phyloP scores from a whole-genome alignment of 306 rosid genomes.

The Albizia julibrissin region DNA sequence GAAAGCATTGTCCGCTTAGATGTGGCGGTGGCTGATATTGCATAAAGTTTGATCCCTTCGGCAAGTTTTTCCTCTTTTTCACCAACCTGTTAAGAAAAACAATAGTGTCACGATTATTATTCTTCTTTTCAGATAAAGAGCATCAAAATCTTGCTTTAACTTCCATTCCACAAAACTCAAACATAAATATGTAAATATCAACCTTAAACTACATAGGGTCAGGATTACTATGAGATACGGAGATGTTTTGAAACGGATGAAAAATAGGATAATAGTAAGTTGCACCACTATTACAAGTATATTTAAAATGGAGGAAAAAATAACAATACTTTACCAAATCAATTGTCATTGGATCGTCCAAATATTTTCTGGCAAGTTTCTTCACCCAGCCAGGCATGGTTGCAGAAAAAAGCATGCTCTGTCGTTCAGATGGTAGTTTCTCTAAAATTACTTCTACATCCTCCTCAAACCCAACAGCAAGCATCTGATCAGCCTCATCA shows the following conservation, averaged over 20 bases:
- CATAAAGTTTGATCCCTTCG: conserved; percentile 93
- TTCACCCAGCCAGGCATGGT: conserved; percentile 97
- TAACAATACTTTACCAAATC: conserved; percentile 72
- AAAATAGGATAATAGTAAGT: neutral
- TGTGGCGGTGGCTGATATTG: conserved; percentile 79
- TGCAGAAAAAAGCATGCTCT: conserved; percentile 97
- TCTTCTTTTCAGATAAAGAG: conserved; percentile 14
- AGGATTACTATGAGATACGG: neutral
- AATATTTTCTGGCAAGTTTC: conserved; percentile 79
- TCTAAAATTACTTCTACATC: conserved; percentile 87
- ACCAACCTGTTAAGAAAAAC: conserved; percentile 66
- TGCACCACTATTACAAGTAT: neutral
- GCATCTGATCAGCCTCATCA: conserved; percentile 99
- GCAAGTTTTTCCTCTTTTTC: conserved; percentile 96
- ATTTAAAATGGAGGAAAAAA: neutral
- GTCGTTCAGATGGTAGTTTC: conserved; percentile 74
- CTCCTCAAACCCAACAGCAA: conserved; percentile 99
- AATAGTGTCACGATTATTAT: conserved; percentile 16
- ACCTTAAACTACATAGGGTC: neutral
- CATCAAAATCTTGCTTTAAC: conserved; percentile 17
- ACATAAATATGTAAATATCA: neutral
- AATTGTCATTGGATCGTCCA: conserved; percentile 87
- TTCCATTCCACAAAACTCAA: conserved; percentile 1
- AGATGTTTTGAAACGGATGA: neutral
- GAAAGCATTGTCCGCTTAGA: conserved; percentile 94